A percentile compares a stretch with the other conserved stretches of the same genome.
These are phyloP conservation scores for Ophiocytium majus DNA, from an alignment of 352 stramenopile species.

Conservation along the genomic window DNA sequence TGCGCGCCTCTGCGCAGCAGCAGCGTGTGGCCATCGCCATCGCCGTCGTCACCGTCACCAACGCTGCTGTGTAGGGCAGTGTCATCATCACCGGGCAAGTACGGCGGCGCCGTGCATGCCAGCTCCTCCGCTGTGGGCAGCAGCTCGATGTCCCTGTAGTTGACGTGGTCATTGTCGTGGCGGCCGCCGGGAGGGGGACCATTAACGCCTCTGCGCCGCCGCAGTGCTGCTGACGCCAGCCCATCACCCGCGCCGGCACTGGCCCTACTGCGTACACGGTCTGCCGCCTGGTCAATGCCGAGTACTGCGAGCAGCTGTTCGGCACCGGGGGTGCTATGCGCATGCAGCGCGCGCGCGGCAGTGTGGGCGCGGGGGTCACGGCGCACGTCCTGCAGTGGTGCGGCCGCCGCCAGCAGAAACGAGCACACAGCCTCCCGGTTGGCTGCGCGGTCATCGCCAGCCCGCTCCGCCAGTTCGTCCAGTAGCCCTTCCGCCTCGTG, in stretches of 20 bases:
- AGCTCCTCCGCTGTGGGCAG: not conserved
- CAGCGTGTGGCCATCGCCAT: not conserved
- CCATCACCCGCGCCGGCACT: not conserved
- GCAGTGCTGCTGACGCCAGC: not conserved
- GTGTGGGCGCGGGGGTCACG: too few species aligned
- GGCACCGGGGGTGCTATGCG: not conserved
- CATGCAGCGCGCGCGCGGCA: not conserved
- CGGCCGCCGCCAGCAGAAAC: too few species aligned
- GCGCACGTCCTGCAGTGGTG: too few species aligned
- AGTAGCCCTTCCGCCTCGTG: too few species aligned
- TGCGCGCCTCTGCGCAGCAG: not conserved
- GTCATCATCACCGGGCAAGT: not conserved
- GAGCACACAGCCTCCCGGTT: too few species aligned
- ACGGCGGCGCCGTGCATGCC: not conserved
- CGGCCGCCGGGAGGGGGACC: not conserved
- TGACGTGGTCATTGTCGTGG: conserved; percentile 14
- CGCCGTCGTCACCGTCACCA: not conserved
- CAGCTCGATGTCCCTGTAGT: not conserved
- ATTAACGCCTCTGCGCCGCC: not conserved
- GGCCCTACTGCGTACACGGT: not conserved
- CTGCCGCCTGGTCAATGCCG: not conserved
- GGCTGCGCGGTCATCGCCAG: too few species aligned
- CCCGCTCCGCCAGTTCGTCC: too few species aligned
- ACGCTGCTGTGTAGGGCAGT: not conserved
- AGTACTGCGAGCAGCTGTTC: not conserved